Conservation (phyloP, 768 basidiomycete species). For the Auriculariales sp. region DNA sequence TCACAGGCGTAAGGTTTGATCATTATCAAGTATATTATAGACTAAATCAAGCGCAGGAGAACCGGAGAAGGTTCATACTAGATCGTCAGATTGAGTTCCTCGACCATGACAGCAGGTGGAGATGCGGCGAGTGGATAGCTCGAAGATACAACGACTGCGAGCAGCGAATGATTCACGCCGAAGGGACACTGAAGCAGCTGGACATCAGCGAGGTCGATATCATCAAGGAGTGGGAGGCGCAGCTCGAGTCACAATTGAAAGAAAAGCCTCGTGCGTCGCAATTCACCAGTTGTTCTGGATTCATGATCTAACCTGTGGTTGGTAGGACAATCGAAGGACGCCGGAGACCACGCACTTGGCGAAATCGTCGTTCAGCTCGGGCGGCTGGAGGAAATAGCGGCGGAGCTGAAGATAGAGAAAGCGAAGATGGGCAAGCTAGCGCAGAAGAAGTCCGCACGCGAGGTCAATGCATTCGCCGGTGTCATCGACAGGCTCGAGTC, state of each 20-base stretch:
- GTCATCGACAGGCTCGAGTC: neutral
- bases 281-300: neutral
- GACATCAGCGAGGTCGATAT: neutral
- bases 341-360: neutral
- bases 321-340: neutral
- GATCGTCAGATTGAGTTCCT: neutral
- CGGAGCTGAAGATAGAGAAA: neutral
- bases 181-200: neutral
- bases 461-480: neutral
- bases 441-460: neutral
- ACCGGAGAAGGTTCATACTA: neutral
- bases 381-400: neutral
- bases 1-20: conserved; percentile 2
- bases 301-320: no score
- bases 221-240: neutral
- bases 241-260: neutral
- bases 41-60: neutral
- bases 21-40: neutral
- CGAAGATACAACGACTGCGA: neutral
- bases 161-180: neutral
- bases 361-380: neutral
- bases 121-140: neutral
- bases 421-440: neutral
- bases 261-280: neutral
- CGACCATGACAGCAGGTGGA: neutral